Percentiles rank a stretch among this genome's conserved stretches.
These are phyloP conservation scores for Hypoxylon sp. DNA, from an alignment of 2,329 filamentous ascomycete genomes.

Conservation along the genomic window DNA sequence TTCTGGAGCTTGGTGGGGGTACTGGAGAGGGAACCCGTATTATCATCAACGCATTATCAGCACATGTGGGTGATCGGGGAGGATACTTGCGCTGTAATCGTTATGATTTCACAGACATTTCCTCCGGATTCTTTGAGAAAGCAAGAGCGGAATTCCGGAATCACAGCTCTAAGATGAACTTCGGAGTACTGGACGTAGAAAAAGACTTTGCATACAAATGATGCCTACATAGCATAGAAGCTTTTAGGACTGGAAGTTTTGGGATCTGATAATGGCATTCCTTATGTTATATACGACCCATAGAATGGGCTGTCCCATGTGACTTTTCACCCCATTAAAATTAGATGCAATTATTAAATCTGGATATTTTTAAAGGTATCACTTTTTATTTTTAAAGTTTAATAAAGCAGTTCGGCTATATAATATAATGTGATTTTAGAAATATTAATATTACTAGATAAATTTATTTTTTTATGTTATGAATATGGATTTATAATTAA, in stretches of 20 bases:
- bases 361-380: neutral
- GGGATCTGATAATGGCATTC: conserved; percentile 10
- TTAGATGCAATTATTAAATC: neutral
- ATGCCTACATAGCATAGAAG: neutral
- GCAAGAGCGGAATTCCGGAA: conserved; percentile 7
- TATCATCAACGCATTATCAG: conserved; percentile 4
- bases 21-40: conserved; percentile 16
- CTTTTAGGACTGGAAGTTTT: neutral
- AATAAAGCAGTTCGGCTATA: neutral
- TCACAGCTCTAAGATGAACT: conserved; percentile 17
- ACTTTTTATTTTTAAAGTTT: conserved; percentile 1
- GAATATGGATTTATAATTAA: no score
- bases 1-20: conserved; percentile 33
- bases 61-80: neutral
- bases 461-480: no score
- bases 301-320: neutral
- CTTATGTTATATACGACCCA: neutral
- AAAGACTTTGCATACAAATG: neutral
- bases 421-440: neutral
- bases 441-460: no score
- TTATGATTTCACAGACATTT: conserved; percentile 35
- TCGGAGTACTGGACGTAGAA: conserved; percentile 35
- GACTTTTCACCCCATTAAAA: neutral
- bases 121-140: conserved; percentile 2
- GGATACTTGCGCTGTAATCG: conserved; percentile 13